Evolutionary conservation across 2,329 filamentous ascomycete species (phyloP), one percentile per base, ranked within the genome.

Genomic region (Aspergillus sp.): DNA sequence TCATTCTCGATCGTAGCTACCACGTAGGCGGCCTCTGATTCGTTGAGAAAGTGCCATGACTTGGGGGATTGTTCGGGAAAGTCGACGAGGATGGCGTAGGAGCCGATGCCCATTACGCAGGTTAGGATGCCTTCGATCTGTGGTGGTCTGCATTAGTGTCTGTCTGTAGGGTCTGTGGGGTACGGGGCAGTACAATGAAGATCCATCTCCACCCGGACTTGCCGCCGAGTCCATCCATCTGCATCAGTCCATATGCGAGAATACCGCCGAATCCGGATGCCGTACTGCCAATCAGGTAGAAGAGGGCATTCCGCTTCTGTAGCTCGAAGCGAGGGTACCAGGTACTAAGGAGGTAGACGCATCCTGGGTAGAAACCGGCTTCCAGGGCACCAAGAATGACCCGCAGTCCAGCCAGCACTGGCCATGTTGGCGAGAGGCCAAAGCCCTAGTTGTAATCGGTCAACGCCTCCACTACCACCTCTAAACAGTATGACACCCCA

Each of bases 1-100:
- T 86, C 84, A 27, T 75, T 74, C 49, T 85, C 77, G 23, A 86
- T 80, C 8, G 81, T 77, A 10, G 78, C 76, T 57, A 85, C 78
- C 63, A 85, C 75, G 61, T 78, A 84, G 38, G 74, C 75, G 38
- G 75, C 75, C 65, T 85, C 83, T 3, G 62, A 59, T 23, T 72
- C 50, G 44, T 61, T 73, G 1, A 78, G 67, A 56, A 78, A 77
- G 8, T 32, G 25, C 57, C 49, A 60, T 23, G 53, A 50, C 13
- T 52, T 59, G 17, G 48, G 60, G 13, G 38, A 38, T 11, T 60
- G 25, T 21, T 58, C 55, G 48, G 60, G 60, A 2, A 62, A 44
- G 41, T 44, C 41, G 2, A 44, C 41, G 2, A 44, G 19, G n/a
- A 44, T 44, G 6, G 41, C 41, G 21, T 44, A 44, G 19, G 41